phyloP scores from a whole-genome alignment of 371 early-diverging fungal genomes.

The Quaeritorhiza haematococci region DNA sequence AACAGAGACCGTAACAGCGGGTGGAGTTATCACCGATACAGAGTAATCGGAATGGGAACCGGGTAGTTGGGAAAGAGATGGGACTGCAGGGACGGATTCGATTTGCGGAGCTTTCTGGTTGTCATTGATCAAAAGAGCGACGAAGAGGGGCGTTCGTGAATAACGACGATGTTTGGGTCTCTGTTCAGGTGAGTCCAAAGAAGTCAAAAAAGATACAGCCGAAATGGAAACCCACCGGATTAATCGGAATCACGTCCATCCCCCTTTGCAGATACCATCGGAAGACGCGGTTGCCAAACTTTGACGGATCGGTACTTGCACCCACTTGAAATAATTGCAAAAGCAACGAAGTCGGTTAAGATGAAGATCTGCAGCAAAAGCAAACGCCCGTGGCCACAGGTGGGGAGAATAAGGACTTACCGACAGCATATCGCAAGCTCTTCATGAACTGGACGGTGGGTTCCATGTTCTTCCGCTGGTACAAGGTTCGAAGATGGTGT shows the following conservation, averaged over 20 bases:
- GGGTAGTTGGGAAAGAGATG: slow-evolving; percentile 41
- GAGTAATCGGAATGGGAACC: slow-evolving; percentile 33
- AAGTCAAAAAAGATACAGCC: too few species aligned
- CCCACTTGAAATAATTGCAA: slow-evolving; percentile 43
- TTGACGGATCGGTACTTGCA: slow-evolving; percentile 60
- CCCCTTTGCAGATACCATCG: slow-evolving; percentile 59
- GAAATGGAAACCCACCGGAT: slow-evolving; percentile 34
- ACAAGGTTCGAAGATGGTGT: too few species aligned
- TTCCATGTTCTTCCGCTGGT: too few species aligned
- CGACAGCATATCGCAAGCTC: slow-evolving; percentile 8
- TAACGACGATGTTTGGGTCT: not conserved
- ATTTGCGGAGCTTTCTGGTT: slow-evolving; percentile 45
- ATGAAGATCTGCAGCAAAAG: not conserved
- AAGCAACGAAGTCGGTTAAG: not conserved
- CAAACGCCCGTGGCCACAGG: not conserved
- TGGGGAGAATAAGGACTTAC: not conserved
- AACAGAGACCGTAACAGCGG: slow-evolving; percentile 58
- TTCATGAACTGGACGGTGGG: not conserved
- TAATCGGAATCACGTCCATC: slow-evolving; percentile 30
- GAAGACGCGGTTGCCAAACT: slow-evolving; percentile 77
- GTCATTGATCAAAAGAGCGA: not conserved
- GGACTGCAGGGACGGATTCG: slow-evolving; percentile 38
- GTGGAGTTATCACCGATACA: slow-evolving; percentile 77
- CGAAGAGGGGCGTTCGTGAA: not conserved
- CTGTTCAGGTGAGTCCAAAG: not conserved